Evolutionary conservation across 2,329 filamentous ascomycete species (phyloP).

Genomic region (Clonostachys byssicola): DNA sequence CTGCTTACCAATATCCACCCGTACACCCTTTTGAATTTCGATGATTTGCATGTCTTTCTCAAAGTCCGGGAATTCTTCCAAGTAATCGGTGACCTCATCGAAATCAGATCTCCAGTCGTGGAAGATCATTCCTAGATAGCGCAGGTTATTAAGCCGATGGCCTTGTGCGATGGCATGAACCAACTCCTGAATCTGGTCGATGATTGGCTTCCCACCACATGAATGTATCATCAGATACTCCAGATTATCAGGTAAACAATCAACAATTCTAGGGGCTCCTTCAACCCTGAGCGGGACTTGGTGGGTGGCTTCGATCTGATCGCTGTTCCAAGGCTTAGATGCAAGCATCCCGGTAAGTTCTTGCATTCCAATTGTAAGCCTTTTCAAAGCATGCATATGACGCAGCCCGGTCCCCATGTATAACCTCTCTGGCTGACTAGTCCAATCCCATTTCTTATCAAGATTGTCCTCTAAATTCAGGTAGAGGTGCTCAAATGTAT

Average conservation of each 20-base stretch:
- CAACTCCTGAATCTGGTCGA: too few relatives aligned
- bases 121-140: too few relatives aligned
- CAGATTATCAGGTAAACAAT: slow-evolving; percentile 4
- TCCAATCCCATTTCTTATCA: neutral
- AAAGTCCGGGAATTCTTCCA: too few relatives aligned
- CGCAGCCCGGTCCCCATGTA: neutral
- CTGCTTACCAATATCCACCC: too few relatives aligned
- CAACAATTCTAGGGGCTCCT: neutral
- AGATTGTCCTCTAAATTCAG: slow-evolving; percentile 3
- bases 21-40: too few relatives aligned
- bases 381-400: neutral
- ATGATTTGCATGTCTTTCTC: too few relatives aligned
- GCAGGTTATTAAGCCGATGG: too few relatives aligned
- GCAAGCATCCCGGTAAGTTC: neutral
- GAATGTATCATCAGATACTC: slow-evolving; percentile 4
- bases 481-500: slow-evolving; percentile 5
- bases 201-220: too few relatives aligned
- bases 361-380: neutral
- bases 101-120: too few relatives aligned
- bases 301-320: neutral
- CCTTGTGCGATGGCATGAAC: too few relatives aligned
- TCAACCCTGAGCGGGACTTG: neutral
- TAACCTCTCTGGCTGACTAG: neutral
- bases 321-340: too few relatives aligned
- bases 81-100: too few relatives aligned